Evolutionary conservation across 306 rosid genomes (phyloP).

Genomic region (Prunus kanzakura): DNA sequence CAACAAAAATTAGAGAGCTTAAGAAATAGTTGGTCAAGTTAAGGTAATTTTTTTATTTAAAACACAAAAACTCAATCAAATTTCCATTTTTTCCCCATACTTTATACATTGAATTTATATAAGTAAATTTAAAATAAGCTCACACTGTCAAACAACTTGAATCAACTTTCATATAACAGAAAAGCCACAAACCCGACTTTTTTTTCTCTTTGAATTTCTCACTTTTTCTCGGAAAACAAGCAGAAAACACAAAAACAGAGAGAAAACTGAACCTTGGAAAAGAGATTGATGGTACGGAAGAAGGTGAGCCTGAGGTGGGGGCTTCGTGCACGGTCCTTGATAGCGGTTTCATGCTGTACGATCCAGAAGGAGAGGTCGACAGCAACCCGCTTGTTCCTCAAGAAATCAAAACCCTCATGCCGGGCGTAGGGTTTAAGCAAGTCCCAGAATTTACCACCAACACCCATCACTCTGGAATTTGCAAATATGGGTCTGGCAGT

Average conservation of each 20-base stretch:
- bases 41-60: neutral
- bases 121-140: neutral
- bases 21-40: neutral
- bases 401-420: slow-evolving; percentile 76
- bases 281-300: slow-evolving; percentile 79
- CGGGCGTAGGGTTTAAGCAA: slow-evolving; percentile 71
- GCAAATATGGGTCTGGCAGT: slow-evolving; percentile 15
- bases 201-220: neutral
- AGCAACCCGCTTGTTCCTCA: slow-evolving; percentile 91
- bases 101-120: neutral
- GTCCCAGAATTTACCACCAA: slow-evolving; percentile 86
- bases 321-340: slow-evolving; percentile 47
- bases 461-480: slow-evolving; percentile 52
- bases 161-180: neutral
- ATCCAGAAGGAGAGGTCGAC: slow-evolving; percentile 93
- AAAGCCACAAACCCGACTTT: neutral
- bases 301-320: slow-evolving; percentile 78
- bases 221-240: slow-evolving; percentile 1
- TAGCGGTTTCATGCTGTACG: slow-evolving; percentile 74
- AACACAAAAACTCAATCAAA: neutral
- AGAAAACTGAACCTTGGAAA: slow-evolving; percentile 55
- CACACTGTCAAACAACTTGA: neutral
- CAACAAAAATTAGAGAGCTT: neutral
- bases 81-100: neutral
- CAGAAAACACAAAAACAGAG: neutral